These are phyloP conservation scores for Halophytophthora batemanensis DNA, from an alignment of 352 stramenopile genomes.

Conservation along the genomic window DNA sequence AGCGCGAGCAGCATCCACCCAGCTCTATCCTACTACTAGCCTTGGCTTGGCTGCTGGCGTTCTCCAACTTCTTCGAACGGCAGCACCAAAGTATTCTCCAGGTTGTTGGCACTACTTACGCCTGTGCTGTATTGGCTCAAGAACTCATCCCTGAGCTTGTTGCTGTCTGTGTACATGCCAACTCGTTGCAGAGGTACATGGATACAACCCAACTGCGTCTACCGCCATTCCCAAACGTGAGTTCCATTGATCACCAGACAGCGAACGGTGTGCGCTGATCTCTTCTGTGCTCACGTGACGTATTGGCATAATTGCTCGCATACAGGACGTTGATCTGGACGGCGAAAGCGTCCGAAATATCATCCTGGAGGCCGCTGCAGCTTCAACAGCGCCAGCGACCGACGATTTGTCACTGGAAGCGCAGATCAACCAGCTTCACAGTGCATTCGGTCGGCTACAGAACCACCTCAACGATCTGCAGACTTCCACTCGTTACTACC, in stretches of 20 bases:
- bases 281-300: too few species aligned
- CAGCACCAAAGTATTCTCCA: constrained; percentile 41
- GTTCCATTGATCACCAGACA: too few species aligned
- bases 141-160: too few species aligned
- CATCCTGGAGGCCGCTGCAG: constrained; percentile 4
- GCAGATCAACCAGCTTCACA: constrained; percentile 40
- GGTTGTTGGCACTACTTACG: constrained; percentile 6
- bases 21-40: constrained; percentile 50
- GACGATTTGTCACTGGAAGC: constrained; percentile 14
- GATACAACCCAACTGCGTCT: constrained; percentile 15
- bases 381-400: not conserved
- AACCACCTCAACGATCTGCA: constrained; percentile 35
- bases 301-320: too few species aligned
- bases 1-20: constrained; percentile 2
- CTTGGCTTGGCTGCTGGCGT: constrained; percentile 48
- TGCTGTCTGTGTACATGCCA: not conserved
- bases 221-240: constrained; percentile 41
- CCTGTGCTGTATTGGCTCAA: not conserved
- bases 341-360: constrained; percentile 4
- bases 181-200: constrained; percentile 20
- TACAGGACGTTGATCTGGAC: constrained; percentile 32
- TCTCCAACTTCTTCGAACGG: constrained; percentile 46
- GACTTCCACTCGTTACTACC: constrained; percentile 31
- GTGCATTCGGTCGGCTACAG: constrained; percentile 38
- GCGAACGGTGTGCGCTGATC: too few species aligned